These are phyloP conservation scores for Orobanche coerulescens DNA, from an alignment of 257 asterid species.

Conservation along the genomic window DNA sequence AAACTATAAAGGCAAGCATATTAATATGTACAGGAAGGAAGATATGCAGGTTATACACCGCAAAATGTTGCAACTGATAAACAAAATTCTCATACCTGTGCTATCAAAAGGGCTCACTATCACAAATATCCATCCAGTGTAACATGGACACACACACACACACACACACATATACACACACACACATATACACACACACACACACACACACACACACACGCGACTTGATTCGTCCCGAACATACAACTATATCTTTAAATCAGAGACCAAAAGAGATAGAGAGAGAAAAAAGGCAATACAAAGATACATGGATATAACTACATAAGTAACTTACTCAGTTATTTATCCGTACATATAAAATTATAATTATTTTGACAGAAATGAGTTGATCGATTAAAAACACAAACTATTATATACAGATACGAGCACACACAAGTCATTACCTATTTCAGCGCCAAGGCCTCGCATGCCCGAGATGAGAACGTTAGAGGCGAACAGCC, in stretches of 20 bases:
- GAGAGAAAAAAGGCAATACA: background rate
- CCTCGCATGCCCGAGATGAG: slow-evolving; percentile 45
- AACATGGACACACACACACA: background rate
- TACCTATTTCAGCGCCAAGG: slow-evolving; percentile 40
- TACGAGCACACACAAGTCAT: background rate
- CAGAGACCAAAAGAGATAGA: no score
- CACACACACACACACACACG: background rate
- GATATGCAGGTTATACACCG: background rate
- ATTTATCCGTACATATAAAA: background rate
- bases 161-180: background rate
- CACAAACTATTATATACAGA: background rate
- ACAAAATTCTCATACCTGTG: background rate
- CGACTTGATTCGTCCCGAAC: background rate
- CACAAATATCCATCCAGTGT: background rate
- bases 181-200: no score
- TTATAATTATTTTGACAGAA: background rate
- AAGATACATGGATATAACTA: background rate
- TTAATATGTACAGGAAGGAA: background rate
- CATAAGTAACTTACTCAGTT: background rate
- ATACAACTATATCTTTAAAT: background rate
- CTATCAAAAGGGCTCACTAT: background rate
- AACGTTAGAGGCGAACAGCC: slow-evolving; percentile 36
- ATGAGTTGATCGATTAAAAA: no score
- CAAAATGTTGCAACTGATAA: background rate
- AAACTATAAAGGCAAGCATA: background rate